Evolutionary conservation across 2,329 filamentous ascomycete species (phyloP), one percentile per base, ranked within the genome.

Genomic region (Celoporthe dispersa): DNA sequence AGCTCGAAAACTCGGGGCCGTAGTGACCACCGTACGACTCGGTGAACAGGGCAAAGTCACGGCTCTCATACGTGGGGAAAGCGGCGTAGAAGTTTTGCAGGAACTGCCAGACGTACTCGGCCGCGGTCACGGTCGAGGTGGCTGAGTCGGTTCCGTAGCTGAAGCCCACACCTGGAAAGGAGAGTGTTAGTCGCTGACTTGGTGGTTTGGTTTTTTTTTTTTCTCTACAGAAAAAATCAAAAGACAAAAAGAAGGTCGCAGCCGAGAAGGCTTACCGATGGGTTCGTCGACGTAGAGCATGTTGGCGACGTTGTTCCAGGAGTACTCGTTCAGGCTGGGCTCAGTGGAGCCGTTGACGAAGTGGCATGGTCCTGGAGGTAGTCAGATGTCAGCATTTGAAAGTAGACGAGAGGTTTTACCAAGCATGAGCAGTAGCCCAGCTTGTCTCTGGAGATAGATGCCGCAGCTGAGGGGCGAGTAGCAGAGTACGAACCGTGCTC

Each of bases 41-140:
- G 6, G 85, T 83, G 66, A 84, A 87, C 67, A 89, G 80, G 4
- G 84, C 83, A 70, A 88, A 85, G 70, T 90, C 85, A 59, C 85
- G 84, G 3, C 85, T 85, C 76, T 86, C 84, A 75, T 92, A 91
- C 39, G 84, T 82, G 0, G 88, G 89, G 70, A 92, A 92, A 39
- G 88, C 85, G 5, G 86, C 82, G 68, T 89, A 88, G 82, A 90
- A 92, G 1, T 84, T 83, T 75, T 89, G 87, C 63, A 88, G 76
- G n/a, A 89, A 79, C 2, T 80, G 83, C 87, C 86, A 89, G n/a
- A 89, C 82, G 64, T 81, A 81, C 0, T 81, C 80, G 3, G 84
- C 84, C 12, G 84, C 84, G 2, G 80, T 81, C 12, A 79, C 78
- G 3, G 84, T 86, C 35, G 80, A 82, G 3, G 78, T 81, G 37